Percentiles rank a stretch among this genome's conserved stretches.
Evolutionary conservation across 495 filamentous ascomycete species (phyloP).

Genomic region (Polyplosphaeria fusca): DNA sequence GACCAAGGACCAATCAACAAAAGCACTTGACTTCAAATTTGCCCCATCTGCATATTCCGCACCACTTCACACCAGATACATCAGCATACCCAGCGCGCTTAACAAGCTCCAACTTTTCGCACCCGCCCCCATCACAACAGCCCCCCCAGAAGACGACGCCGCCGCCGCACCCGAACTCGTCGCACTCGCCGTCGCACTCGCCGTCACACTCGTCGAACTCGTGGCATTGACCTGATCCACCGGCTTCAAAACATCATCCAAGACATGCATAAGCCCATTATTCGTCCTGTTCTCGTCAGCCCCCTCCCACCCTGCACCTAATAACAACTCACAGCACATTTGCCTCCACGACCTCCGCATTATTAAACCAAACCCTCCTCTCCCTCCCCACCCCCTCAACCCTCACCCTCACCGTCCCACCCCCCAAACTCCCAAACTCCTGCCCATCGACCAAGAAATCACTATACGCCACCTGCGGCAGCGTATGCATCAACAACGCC

Average conservation of each 20-base stretch:
- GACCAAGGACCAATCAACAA: no score
- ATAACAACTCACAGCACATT: slow-evolving; percentile 36
- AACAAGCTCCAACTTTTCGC: background rate
- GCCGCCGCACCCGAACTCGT: background rate
- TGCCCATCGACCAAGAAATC: slow-evolving; percentile 35
- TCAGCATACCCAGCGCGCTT: background rate
- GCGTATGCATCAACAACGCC: slow-evolving; percentile 35
- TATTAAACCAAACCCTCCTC: slow-evolving; percentile 37
- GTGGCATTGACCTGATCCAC: slow-evolving; percentile 15
- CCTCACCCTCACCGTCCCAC: slow-evolving; percentile 33
- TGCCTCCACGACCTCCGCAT: slow-evolving; percentile 37
- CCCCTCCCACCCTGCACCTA: background rate
- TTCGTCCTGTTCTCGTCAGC: slow-evolving; percentile 28
- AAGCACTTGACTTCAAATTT: no score
- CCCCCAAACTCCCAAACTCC: slow-evolving; percentile 22
- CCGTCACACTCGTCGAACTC: background rate
- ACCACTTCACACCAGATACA: no score
- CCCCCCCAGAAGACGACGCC: background rate
- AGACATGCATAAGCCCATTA: slow-evolving; percentile 41
- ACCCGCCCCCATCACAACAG: background rate
- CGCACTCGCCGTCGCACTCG: background rate
- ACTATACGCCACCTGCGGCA: slow-evolving; percentile 34
- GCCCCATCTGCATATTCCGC: no score
- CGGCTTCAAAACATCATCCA: slow-evolving; percentile 36
- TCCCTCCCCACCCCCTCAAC: slow-evolving; percentile 14